phyloP scores from a whole-genome alignment of 2,329 filamentous ascomycete genomes.

The Akanthomyces dipterigenus region DNA sequence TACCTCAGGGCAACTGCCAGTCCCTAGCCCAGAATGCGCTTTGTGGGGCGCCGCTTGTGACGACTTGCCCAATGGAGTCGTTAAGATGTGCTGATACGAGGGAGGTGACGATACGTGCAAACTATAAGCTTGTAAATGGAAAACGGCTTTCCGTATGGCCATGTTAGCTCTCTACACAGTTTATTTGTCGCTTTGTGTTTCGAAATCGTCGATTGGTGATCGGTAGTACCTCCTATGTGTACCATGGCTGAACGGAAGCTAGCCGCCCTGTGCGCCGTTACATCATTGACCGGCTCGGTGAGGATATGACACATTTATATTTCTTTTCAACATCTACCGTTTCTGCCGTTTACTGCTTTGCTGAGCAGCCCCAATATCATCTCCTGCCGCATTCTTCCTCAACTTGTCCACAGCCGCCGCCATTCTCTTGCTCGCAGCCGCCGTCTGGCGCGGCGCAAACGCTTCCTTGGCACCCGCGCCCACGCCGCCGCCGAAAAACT shows the following conservation, averaged over 20 bases:
- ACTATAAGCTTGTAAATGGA: constrained; percentile 30
- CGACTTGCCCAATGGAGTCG: constrained; percentile 2
- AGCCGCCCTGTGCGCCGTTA: neutral
- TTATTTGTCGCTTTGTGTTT: neutral
- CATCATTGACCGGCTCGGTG: no score
- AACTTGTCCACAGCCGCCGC: constrained; percentile 65
- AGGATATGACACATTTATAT: neutral
- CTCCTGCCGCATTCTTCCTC: constrained; percentile 31
- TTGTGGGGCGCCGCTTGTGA: constrained; percentile 3
- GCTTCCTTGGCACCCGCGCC: constrained; percentile 60
- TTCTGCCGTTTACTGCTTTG: neutral
- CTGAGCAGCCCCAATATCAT: neutral
- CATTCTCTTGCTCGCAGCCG: constrained; percentile 65
- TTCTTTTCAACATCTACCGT: neutral
- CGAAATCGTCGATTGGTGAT: no score
- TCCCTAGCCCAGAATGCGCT: no score
- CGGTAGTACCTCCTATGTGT: no score
- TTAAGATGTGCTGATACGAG: neutral
- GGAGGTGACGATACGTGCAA: neutral
- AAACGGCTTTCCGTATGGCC: no score
- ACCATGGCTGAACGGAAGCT: neutral
- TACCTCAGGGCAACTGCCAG: no score
- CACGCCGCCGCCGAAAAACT: constrained; percentile 72
- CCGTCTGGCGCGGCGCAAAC: constrained; percentile 63
- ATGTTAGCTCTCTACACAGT: neutral